Conservation (phyloP, 306 rosid species). For the Gynostemma pentaphyllum region DNA sequence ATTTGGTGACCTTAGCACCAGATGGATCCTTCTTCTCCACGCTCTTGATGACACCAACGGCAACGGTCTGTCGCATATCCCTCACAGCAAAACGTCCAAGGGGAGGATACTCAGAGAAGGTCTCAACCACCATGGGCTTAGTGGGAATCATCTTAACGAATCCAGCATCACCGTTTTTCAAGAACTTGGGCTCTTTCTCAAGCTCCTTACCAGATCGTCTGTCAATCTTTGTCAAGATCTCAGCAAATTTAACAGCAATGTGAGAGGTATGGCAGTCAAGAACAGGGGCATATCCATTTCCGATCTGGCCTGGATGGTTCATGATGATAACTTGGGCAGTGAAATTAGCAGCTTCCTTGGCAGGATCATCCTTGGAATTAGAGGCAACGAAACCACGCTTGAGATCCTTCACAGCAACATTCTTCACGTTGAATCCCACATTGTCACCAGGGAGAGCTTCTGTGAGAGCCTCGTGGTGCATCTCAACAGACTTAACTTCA, state of each 20-base stretch:
- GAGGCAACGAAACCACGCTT: constrained; percentile 93
- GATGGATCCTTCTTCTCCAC: constrained; percentile 84
- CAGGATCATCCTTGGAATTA: constrained; percentile 89
- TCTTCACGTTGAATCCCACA: constrained; percentile 88
- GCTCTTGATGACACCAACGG: constrained; percentile 79
- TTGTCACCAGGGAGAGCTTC: constrained; percentile 90
- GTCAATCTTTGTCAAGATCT: constrained; percentile 75
- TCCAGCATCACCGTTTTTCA: constrained; percentile 91
- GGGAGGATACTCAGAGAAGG: constrained; percentile 73
- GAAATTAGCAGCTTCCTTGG: constrained; percentile 85
- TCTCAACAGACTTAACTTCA: constrained; percentile 84
- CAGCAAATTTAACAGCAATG: constrained; percentile 76
- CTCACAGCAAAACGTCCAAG: constrained; percentile 88
- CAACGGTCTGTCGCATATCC: constrained; percentile 93
- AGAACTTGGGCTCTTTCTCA: constrained; percentile 81
- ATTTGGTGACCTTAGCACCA: constrained; percentile 66
- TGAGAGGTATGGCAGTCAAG: constrained; percentile 85
- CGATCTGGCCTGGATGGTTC: constrained; percentile 95
- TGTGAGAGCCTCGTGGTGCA: constrained; percentile 74
- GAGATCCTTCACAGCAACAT: constrained; percentile 89
- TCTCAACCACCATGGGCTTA: constrained; percentile 89
- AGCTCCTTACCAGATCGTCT: constrained; percentile 84
- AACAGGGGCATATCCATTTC: constrained; percentile 83
- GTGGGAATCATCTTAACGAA: constrained; percentile 79
- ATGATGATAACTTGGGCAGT: constrained; percentile 79